Evolutionary conservation across 2,329 filamentous ascomycete species (phyloP).

Genomic region (Shiraia sp.): DNA sequence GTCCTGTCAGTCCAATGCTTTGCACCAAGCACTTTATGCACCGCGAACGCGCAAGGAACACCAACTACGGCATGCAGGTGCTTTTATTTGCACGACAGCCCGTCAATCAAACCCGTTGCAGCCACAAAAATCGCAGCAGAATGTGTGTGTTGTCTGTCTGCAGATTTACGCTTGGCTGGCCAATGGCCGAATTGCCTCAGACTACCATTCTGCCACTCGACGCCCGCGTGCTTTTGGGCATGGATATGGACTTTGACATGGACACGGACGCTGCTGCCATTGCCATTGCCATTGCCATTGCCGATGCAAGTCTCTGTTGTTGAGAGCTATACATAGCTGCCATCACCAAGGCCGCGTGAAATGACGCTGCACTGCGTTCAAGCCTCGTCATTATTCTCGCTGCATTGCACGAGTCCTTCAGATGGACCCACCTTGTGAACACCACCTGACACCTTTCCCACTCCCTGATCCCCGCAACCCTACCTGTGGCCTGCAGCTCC

Average conservation of each 20-base stretch:
- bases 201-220: too few relatives aligned
- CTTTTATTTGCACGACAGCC: slow-evolving; percentile 34
- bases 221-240: too few relatives aligned
- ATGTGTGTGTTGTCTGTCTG: too few relatives aligned
- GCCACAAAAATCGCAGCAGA: slow-evolving; percentile 6
- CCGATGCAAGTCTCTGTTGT: too few relatives aligned
- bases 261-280: too few relatives aligned
- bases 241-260: too few relatives aligned
- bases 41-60: slow-evolving; percentile 15
- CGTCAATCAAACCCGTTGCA: slow-evolving; percentile 22
- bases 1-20: slow-evolving; percentile 20
- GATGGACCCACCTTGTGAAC: slow-evolving; percentile 1
- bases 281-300: too few relatives aligned
- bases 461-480: slow-evolving; percentile 4
- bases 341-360: too few relatives aligned
- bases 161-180: neutral
- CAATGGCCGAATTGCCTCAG: slow-evolving; percentile 2
- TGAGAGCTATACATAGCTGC: too few relatives aligned
- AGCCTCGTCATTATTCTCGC: neutral
- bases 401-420: slow-evolving; percentile 6
- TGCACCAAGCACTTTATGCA: slow-evolving; percentile 19
- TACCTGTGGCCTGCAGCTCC: slow-evolving; percentile 2
- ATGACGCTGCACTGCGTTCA: too few relatives aligned
- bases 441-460: slow-evolving; percentile 3
- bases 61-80: slow-evolving; percentile 24